These are phyloP conservation scores for Coniosporium tulheliwenetii DNA, from an alignment of 2,329 filamentous ascomycete species.

Conservation along the genomic window DNA sequence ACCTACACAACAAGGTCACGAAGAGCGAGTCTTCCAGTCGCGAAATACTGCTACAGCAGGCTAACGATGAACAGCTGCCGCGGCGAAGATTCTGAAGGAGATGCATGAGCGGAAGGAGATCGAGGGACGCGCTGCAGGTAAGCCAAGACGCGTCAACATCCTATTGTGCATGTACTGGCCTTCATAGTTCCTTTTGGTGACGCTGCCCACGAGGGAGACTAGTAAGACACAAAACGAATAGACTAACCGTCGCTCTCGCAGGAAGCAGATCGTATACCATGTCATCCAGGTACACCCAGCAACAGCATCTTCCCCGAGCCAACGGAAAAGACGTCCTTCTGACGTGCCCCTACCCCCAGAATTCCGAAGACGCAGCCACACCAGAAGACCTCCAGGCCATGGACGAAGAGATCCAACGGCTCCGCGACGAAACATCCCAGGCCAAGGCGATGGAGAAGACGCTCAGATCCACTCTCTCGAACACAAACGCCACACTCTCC, in stretches of 20 bases:
- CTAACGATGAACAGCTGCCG: slow-evolving; percentile 27
- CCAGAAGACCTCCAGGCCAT: slow-evolving; percentile 33
- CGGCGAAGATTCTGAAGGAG: slow-evolving; percentile 46
- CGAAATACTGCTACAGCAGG: no score
- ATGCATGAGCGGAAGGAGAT: slow-evolving; percentile 45
- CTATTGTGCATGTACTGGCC: no score
- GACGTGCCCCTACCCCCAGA: slow-evolving; percentile 21
- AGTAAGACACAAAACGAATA: not conserved
- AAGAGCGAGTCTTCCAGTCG: slow-evolving; percentile 5
- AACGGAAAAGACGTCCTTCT: not conserved
- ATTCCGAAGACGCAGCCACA: slow-evolving; percentile 30
- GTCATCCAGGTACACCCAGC: slow-evolving; percentile 24
- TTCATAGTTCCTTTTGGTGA: no score
- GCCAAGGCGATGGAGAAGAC: slow-evolving; percentile 32
- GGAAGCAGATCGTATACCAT: slow-evolving; percentile 48
- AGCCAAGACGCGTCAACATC: slow-evolving; percentile 2
- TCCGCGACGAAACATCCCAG: slow-evolving; percentile 27
- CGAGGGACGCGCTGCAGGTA: slow-evolving; percentile 39
- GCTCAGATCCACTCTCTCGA: slow-evolving; percentile 29
- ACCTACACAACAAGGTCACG: slow-evolving; percentile 17
- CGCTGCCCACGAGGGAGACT: no score
- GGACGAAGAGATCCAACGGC: slow-evolving; percentile 29
- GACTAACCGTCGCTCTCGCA: slow-evolving; percentile 8
- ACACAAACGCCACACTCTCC: slow-evolving; percentile 32
- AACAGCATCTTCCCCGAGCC: not conserved